These are phyloP conservation scores for Kurtzmaniella quercitrusa DNA, from an alignment of 1,139 yeast species.

Conservation along the genomic window DNA sequence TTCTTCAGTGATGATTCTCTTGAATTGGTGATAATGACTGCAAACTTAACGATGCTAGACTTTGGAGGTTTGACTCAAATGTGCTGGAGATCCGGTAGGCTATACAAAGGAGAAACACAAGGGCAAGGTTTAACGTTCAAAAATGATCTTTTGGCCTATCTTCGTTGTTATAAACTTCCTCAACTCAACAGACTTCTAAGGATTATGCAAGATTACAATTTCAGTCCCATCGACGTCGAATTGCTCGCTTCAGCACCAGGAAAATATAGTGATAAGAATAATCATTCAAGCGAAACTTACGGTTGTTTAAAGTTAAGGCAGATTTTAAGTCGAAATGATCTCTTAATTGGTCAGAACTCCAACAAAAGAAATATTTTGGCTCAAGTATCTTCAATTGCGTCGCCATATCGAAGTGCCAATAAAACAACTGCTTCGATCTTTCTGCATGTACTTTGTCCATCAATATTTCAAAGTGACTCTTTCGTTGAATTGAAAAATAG, in stretches of 20 bases:
- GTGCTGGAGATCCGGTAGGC: constrained; percentile 57
- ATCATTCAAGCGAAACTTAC: constrained; percentile 22
- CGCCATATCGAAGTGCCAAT: constrained; percentile 38
- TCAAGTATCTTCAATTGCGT: constrained; percentile 60
- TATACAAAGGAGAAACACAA: constrained; percentile 15
- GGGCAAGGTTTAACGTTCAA: constrained; percentile 18
- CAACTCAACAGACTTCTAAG: constrained; percentile 25
- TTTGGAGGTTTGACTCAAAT: constrained; percentile 58
- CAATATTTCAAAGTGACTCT: constrained; percentile 21
- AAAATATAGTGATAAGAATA: constrained; percentile 14
- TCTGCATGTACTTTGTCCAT: constrained; percentile 53
- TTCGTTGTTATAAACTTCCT: constrained; percentile 35
- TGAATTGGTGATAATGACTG: constrained; percentile 56
- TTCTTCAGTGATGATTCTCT: constrained; percentile 38
- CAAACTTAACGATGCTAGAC: constrained; percentile 54
- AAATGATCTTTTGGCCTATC: constrained; percentile 38
- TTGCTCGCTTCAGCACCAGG: constrained; percentile 61
- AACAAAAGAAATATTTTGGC: constrained; percentile 36
- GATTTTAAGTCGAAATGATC: constrained; percentile 29
- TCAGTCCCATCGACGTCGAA: constrained; percentile 44
- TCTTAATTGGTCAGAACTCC: constrained; percentile 20
- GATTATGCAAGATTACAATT: constrained; percentile 34
- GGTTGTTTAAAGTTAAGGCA: constrained; percentile 54
- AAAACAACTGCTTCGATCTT: constrained; percentile 43
- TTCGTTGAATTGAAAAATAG: no score